Conservation (phyloP, 164 flowering plant species). For the Aristolochia contorta region DNA sequence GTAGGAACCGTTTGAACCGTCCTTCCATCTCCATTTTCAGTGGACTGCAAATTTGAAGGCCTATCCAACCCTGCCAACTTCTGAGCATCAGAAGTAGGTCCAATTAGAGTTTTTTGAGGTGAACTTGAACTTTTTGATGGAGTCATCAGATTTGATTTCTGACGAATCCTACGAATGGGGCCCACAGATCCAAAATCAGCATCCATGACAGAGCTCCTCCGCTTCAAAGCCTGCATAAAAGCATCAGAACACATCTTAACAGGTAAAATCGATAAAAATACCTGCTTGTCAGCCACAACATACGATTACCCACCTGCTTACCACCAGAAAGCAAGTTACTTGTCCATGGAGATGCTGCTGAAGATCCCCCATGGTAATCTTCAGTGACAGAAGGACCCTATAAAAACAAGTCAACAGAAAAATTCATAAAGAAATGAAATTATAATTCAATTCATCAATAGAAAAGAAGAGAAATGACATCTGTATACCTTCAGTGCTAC, state of each 20-base stretch:
- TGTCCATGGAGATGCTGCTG: slow-evolving; percentile 29
- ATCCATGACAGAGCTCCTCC: slow-evolving; percentile 66
- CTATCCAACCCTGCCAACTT: slow-evolving; percentile 13
- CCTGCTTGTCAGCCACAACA: background rate
- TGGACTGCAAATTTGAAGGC: slow-evolving; percentile 9
- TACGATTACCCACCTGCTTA: slow-evolving; percentile 27
- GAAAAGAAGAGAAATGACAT: background rate
- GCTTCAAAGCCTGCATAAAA: slow-evolving; percentile 45
- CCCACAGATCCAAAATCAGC: slow-evolving; percentile 70
- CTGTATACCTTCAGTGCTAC: slow-evolving; percentile 35
- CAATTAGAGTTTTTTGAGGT: slow-evolving; percentile 12
- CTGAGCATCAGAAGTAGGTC: slow-evolving; percentile 18
- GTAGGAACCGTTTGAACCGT: slow-evolving; percentile 38
- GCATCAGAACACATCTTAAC: background rate
- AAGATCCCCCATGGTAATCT: slow-evolving; percentile 28
- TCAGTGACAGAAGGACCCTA: slow-evolving; percentile 24
- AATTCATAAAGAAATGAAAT: background rate
- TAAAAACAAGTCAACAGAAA: background rate
- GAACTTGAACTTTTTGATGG: slow-evolving; percentile 23
- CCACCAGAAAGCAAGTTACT: slow-evolving; percentile 23
- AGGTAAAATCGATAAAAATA: background rate
- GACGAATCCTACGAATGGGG: slow-evolving; percentile 82
- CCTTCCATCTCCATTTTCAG: slow-evolving; percentile 21
- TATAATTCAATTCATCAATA: background rate
- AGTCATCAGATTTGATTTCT: slow-evolving; percentile 49